Conservation (phyloP, 192 early-diverging fungal genomes). For the Cetraspora pellucida region DNA sequence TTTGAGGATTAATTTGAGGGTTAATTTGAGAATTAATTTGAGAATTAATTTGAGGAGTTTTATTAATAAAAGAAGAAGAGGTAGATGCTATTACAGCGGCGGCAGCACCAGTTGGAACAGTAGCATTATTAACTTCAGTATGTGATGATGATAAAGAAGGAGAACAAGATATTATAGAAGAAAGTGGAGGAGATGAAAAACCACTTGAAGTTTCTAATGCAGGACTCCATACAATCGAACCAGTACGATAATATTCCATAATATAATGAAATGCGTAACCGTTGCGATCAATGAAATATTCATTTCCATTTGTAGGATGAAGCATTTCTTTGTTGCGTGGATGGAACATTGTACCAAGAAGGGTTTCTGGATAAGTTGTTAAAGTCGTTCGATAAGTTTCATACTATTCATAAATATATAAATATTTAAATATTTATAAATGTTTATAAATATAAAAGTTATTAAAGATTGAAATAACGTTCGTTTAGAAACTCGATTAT, state of each 20-base stretch:
- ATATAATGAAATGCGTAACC: slow-evolving; percentile 30
- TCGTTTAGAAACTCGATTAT: neutral
- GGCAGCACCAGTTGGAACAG: slow-evolving; percentile 3
- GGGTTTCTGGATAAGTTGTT: slow-evolving; percentile 24
- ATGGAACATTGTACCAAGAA: slow-evolving; percentile 36
- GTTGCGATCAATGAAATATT: slow-evolving; percentile 36
- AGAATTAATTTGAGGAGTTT: neutral
- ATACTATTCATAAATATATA: neutral
- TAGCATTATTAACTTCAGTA: slow-evolving; percentile 7
- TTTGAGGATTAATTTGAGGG: neutral
- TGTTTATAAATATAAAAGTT: neutral
- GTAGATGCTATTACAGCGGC: neutral
- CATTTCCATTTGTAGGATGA: slow-evolving; percentile 25
- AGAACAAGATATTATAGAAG: neutral
- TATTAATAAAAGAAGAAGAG: neutral
- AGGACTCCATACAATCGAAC: slow-evolving; percentile 14
- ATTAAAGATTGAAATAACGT: neutral
- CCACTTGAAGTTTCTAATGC: neutral
- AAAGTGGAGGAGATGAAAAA: neutral
- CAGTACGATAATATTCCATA: slow-evolving; percentile 35
- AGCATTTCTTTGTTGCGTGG: slow-evolving; percentile 19
- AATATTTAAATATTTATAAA: neutral
- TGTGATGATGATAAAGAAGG: neutral
- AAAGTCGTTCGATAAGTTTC: slow-evolving; percentile 31
- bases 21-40: no score